Base-by-base conservation (phyloP, 1,284 basidiomycete species). In the Moniliophthora roreri region DNA sequence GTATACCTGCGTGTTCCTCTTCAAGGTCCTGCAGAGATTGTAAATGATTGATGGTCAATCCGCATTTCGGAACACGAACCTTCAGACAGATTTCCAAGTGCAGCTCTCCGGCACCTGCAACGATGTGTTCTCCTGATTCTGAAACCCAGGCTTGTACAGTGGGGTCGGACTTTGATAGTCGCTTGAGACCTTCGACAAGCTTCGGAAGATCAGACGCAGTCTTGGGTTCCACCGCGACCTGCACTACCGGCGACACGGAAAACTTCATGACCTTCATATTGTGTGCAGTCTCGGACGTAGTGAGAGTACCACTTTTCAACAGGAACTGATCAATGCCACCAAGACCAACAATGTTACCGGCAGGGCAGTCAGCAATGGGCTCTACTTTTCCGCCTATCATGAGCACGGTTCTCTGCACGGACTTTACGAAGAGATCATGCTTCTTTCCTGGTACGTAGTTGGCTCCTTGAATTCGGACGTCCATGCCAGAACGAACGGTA, bases 231-330 rank as follows among this genome's bases (percentile, higher is more conserved):
- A 99, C 97, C 64, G 96, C 94, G 70, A 98, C 94, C 75, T 91
- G 97, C 47, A 99, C 97, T 86, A 99, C 97, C 67, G 96, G 97
- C 38, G 97, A 99, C 60, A 99, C 97, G 70, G 94, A 96, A 85
- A 96, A 97, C 82, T 93, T 95, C 96, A 99, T 99, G 77, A 99
- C 95, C 81, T 82, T 94, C 93, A 99, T 97, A 85, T 99, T 99
- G 85, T 99, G 97, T 51, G 97, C 97, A 54, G 95, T 98, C 79
- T 99, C 97, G 55, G 93, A 95, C 59, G 90, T 88, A 60, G 97
- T 98, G 67, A 99, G 87, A 62, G 97, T 99, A 77, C 97, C 96
- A 64, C 87, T 94, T 87, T 99, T 99, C 76, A 99, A 90, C 80
- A 99, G 80, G 93, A 98, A 99, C 80, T 99, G 97, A 79, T 99